Base-by-base conservation (phyloP, 805 yeast genomes). In the Cyberlindnera petersonii region DNA sequence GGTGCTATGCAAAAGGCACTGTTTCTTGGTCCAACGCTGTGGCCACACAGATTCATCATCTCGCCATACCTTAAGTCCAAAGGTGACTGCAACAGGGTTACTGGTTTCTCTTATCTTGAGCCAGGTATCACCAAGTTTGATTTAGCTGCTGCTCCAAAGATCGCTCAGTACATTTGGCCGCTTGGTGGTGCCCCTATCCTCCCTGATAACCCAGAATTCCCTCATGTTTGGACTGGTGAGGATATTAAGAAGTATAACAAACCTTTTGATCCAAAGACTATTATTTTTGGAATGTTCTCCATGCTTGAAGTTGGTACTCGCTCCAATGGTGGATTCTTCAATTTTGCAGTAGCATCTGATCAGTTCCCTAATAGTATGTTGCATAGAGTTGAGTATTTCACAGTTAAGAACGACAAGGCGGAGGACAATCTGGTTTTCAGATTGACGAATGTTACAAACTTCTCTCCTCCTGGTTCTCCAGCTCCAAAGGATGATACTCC, bases 371-470 rank as follows among this genome's bases (percentile, higher is more conserved):
- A 24, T 16, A 19, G 46, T 4, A 42, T 42, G 32, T 31, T 46
- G 14, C 58, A 53, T 35, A 46, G 56, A 37, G 9, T 47, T 13
- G 58, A 54, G 16, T 50, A 54, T 17, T 47, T 24, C 33, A 39
- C 47, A 1, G 42, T 38, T 19, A 35, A 43, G 27, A 39, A 50
- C 23, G 31, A 29, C 5, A 10, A 23, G 19, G 39, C 35, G 3
- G 46, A 47, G 11, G 43, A 49, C 5, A 41, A 46, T 5, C 22
- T 54, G 26, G 46, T 52, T 16, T 43, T 54, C 29, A 49, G 58
- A 47, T 24, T 50, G 21, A 44, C 49, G 2, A 52, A 52, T 30
- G 44, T 42, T 4, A 31, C 45, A 3, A 29, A 10, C n/a, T 13
- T 40, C 1, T 29, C 35, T 15, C 34, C 39, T 8, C 39, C 43